phyloP scores from a whole-genome alignment of 148 eudicot genomes.

The Pouteria glomerata region DNA sequence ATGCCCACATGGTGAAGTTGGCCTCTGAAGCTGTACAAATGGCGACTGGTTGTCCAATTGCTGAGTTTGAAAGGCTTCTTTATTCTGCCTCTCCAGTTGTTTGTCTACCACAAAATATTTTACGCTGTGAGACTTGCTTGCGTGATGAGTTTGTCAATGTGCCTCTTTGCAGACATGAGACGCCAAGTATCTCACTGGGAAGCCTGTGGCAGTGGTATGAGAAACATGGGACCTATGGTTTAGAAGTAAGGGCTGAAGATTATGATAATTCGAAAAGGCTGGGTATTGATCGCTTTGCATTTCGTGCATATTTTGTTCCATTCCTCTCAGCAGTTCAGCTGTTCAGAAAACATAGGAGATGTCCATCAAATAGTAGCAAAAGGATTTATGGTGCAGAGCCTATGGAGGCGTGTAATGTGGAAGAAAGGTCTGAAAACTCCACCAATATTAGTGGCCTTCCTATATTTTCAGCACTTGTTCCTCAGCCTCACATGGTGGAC shows the following conservation, averaged over 20 bases:
- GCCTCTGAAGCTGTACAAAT: constrained; percentile 39
- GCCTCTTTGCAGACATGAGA: constrained; percentile 28
- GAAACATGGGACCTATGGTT: constrained; percentile 49
- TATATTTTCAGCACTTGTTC: constrained; percentile 18
- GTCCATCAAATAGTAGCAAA: neutral
- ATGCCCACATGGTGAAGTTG: constrained; percentile 28
- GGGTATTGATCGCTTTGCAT: constrained; percentile 25
- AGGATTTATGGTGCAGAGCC: neutral
- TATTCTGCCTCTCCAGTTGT: constrained; percentile 40
- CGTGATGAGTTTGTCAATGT: constrained; percentile 7
- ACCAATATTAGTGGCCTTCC: constrained; percentile 4
- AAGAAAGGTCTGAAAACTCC: neutral
- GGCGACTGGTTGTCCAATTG: constrained; percentile 39
- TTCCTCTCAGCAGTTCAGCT: constrained; percentile 54
- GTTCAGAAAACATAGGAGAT: constrained; percentile 20
- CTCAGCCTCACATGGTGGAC: constrained; percentile 15
- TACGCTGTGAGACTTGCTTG: constrained; percentile 14
- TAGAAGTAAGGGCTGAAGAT: constrained; percentile 40
- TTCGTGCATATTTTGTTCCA: constrained; percentile 59
- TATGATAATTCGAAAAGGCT: constrained; percentile 18
- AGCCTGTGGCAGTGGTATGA: constrained; percentile 55
- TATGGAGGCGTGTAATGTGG: neutral
- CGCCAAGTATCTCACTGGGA: constrained; percentile 33
- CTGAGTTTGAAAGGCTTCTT: constrained; percentile 45
- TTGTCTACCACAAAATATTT: constrained; percentile 2